These are phyloP conservation scores for Acorus calamus DNA, from an alignment of 106 monocot genomes.

Conservation along the genomic window DNA sequence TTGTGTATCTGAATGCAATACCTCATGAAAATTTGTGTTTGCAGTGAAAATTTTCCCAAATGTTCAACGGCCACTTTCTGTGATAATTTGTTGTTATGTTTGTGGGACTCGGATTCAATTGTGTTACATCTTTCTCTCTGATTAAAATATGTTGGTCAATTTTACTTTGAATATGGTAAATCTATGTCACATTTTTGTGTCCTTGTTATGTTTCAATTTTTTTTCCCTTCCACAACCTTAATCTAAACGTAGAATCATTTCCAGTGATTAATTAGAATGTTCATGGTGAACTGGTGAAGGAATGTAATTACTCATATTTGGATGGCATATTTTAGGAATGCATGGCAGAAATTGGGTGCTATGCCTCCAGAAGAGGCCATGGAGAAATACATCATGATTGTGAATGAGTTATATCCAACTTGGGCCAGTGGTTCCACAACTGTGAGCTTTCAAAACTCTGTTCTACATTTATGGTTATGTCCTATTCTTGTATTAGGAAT, in stretches of 20 bases:
- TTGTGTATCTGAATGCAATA: too few species aligned
- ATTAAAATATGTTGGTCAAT: too few species aligned
- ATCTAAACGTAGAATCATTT: too few species aligned
- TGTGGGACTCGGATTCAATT: too few species aligned
- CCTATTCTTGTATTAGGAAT: too few species aligned
- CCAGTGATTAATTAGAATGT: neutral
- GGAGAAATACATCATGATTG: constrained; percentile 74
- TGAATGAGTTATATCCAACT: constrained; percentile 62
- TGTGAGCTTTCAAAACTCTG: constrained; percentile 30
- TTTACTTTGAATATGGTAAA: too few species aligned
- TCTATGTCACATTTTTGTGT: neutral
- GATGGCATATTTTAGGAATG: constrained; percentile 58
- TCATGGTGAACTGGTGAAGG: neutral
- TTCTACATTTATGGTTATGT: too few species aligned
- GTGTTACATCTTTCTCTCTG: too few species aligned
- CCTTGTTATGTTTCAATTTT: neutral
- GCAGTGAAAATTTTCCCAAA: too few species aligned
- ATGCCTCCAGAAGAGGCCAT: constrained; percentile 99
- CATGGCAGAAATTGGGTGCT: constrained; percentile 87
- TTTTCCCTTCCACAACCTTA: neutral
- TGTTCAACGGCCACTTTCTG: too few species aligned
- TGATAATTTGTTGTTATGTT: too few species aligned
- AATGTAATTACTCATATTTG: neutral
- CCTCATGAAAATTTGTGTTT: too few species aligned
- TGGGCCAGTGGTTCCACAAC: constrained; percentile 48